Conservation (phyloP, 2,329 filamentous ascomycete species). For the Aspergillus ochraceus region DNA sequence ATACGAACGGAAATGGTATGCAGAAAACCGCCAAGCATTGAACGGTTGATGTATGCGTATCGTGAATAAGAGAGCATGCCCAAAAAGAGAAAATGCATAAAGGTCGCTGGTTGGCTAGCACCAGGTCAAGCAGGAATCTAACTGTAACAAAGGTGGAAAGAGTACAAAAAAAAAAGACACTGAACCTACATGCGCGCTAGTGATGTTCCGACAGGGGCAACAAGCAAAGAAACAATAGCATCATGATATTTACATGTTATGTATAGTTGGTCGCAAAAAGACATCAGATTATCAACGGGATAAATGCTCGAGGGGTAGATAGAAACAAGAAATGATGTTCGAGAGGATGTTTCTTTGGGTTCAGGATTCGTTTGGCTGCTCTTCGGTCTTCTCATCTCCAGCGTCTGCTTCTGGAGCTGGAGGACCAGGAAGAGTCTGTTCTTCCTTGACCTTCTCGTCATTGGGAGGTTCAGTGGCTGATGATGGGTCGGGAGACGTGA, state of each 20-base stretch:
- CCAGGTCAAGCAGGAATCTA: neutral
- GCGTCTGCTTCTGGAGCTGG: neutral
- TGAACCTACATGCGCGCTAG: neutral
- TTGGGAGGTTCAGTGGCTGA: constrained; percentile 7
- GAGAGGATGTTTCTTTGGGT: neutral
- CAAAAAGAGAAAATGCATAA: neutral
- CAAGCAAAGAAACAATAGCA: neutral
- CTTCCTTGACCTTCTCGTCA: constrained; percentile 15
- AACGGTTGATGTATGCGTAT: too few relatives aligned
- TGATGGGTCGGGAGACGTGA: constrained; percentile 19
- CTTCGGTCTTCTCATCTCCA: constrained; percentile 3
- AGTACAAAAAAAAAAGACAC: neutral
- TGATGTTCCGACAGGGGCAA: neutral
- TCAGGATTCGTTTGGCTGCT: neutral
- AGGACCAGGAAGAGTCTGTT: neutral
- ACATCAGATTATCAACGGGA: neutral
- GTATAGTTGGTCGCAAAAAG: neutral
- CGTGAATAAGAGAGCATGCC: neutral
- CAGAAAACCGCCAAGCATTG: too few relatives aligned
- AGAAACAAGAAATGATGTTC: neutral
- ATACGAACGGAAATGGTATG: neutral
- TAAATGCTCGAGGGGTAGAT: neutral
- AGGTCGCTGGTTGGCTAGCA: too few relatives aligned
- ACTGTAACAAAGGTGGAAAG: neutral
- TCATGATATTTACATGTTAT: neutral